Percentiles rank a stretch among this genome's conserved stretches.
Conservation (phyloP, 2,329 filamentous ascomycete species). For the Ceratocystiopsis sp. region DNA sequence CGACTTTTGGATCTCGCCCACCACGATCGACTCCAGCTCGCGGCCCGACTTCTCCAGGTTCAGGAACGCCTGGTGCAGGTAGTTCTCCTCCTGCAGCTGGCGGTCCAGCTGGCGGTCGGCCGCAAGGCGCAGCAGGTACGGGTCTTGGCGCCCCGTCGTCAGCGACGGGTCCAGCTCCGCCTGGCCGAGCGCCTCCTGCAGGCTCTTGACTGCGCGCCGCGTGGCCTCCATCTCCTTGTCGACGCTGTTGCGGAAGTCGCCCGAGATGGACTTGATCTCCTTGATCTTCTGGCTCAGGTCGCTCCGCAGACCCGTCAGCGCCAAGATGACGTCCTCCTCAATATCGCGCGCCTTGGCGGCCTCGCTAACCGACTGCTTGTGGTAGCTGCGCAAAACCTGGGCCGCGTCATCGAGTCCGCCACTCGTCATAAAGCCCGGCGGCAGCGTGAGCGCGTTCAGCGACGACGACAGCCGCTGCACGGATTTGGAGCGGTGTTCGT, state of each 20-base stretch:
- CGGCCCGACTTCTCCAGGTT: conserved; percentile 89
- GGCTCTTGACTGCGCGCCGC: conserved; percentile 55
- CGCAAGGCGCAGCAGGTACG: conserved; percentile 68
- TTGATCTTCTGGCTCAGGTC: conserved; percentile 95
- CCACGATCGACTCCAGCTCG: conserved; percentile 89
- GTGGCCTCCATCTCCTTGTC: conserved; percentile 88
- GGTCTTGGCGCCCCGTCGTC: conserved; percentile 75
- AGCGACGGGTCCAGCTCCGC: conserved; percentile 60
- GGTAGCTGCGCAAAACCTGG: conserved; percentile 63
- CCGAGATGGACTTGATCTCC: conserved; percentile 84
- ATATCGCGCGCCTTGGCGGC: conserved; percentile 81
- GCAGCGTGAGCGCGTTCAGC: conserved; percentile 62
- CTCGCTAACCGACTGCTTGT: conserved; percentile 63
- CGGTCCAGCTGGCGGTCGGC: conserved; percentile 84
- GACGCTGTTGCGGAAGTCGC: conserved; percentile 93
- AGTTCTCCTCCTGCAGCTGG: conserved; percentile 94
- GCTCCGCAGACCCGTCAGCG: conserved; percentile 67
- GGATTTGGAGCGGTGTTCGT: conserved; percentile 71
- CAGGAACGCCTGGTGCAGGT: conserved; percentile 83
- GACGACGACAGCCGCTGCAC: conserved; percentile 69
- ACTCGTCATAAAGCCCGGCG: conserved; percentile 57
- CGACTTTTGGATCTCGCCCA: conserved; percentile 94
- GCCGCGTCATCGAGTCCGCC: conserved; percentile 81
- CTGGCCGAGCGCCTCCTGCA: conserved; percentile 69
- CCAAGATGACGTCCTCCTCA: conserved; percentile 78